Evolutionary conservation across 116 monocot genomes (phyloP).

Genomic region (Papilionanthe hybrid): DNA sequence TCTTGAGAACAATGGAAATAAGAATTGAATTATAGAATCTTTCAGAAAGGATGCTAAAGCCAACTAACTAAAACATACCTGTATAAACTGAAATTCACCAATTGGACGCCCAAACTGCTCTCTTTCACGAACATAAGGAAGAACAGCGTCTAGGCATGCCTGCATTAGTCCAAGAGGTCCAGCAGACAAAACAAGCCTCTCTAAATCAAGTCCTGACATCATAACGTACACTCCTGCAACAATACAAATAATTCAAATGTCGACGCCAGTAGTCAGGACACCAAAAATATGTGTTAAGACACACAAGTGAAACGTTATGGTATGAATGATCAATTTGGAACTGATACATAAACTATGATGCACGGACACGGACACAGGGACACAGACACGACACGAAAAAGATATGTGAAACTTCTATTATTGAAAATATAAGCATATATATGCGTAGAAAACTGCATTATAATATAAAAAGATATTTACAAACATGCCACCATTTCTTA

Average conservation of each 20-base stretch:
- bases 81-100: constrained; percentile 96
- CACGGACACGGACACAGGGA: no score
- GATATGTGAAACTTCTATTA: no score
- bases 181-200: constrained; percentile 91
- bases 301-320: no score
- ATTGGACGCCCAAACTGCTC: constrained; percentile 95
- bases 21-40: background rate
- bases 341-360: no score
- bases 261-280: background rate
- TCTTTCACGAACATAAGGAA: constrained; percentile 89
- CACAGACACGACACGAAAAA: no score
- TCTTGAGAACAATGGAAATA: background rate
- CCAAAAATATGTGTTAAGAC: no score
- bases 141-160: constrained; percentile 77
- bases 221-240: constrained; percentile 89
- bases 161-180: constrained; percentile 98
- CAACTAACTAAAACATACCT: constrained; percentile 30
- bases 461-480: no score
- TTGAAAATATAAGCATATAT: no score
- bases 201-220: constrained; percentile 98
- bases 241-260: background rate
- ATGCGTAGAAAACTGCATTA: no score
- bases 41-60: background rate
- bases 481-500: no score
- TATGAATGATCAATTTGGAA: no score